Evolutionary conservation across 306 rosid species (phyloP), one percentile per base, ranked within the genome.

Genomic region (Quercus cerris): DNA sequence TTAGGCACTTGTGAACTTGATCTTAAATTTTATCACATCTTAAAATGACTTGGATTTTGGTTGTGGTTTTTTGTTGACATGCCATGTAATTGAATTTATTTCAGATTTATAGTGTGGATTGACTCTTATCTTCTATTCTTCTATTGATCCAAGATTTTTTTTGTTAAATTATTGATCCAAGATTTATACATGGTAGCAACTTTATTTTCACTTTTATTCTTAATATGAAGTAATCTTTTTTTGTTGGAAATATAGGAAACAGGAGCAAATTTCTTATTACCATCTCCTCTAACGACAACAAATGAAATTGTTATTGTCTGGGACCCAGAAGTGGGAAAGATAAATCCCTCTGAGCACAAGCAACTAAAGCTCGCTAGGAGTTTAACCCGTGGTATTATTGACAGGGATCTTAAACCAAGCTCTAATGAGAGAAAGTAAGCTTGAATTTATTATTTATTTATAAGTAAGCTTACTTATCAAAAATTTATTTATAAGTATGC

Each of bases 341-440:
- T 89, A 71, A 93, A 95, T 81, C 99, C 98, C 46, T 95, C 97
- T 27, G 99, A 95, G 87, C 98, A 95, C 88, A 95, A 93, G 89
- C 99, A 93, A 83, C 88, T 95, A 84, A 95, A 93, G 90, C 92
- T 93, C 71, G 97, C 97, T 4, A 90, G 98, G 87, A 93, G 99
- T 79, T 89, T 95, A 87, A 93, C 99, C 67, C 97, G 98, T 56
- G 98, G 98, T 70, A 90, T 95, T 84, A 95, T 95, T 83, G 99
- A 95, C 85, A 88, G 94, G 87, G 98, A 95, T 89, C 93, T 95
- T 70, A 95, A 91, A 83, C 98, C 99, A 68, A 95, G 99, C 93
- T 56, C 80, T 14, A 93, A 90, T 56, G 97, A 95, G 84, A 93
- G 98, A 82, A 95, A 95, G 99, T 95, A 93, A 81, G 98, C 76